Evolutionary conservation across 108 stramenopile species (phyloP).

Genomic region (Fistulifera pelliculosa): DNA sequence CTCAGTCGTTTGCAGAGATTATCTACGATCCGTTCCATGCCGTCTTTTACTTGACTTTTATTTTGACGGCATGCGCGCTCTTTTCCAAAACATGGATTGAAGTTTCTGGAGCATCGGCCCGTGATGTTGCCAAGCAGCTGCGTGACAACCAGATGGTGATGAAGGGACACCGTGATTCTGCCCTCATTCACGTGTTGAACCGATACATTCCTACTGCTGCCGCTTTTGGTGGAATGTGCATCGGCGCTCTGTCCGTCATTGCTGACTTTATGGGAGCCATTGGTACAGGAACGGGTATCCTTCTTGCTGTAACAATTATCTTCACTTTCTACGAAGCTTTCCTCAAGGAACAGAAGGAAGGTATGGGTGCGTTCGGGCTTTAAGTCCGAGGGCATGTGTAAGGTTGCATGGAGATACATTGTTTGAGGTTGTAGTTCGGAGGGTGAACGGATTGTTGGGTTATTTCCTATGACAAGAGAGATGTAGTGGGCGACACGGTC

Average conservation of each 20-base stretch:
- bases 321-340: constrained; percentile 96
- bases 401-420: too few species aligned
- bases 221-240: constrained; percentile 99
- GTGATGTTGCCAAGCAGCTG: constrained; percentile 98
- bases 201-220: constrained; percentile 99
- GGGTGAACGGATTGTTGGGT: neutral
- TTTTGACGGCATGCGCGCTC: constrained; percentile 94
- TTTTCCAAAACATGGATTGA: constrained; percentile 99
- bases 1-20: constrained; percentile 84
- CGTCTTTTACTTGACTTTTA: constrained; percentile 96
- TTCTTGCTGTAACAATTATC: constrained; percentile 98
- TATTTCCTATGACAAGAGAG: neutral
- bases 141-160: constrained; percentile 98
- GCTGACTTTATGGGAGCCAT: constrained; percentile 98
- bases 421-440: neutral
- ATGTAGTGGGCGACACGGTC: constrained; percentile 37
- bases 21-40: constrained; percentile 98
- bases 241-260: constrained; percentile 94
- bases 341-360: constrained; percentile 74
- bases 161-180: constrained; percentile 96
- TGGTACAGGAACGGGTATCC: constrained; percentile 97
- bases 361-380: constrained; percentile 57
- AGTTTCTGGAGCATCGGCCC: constrained; percentile 91
- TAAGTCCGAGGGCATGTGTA: constrained; percentile 10
- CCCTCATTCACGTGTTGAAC: constrained; percentile 94